Base-by-base conservation (phyloP, 2,329 filamentous ascomycete genomes). In the Botrytis tulipae region DNA sequence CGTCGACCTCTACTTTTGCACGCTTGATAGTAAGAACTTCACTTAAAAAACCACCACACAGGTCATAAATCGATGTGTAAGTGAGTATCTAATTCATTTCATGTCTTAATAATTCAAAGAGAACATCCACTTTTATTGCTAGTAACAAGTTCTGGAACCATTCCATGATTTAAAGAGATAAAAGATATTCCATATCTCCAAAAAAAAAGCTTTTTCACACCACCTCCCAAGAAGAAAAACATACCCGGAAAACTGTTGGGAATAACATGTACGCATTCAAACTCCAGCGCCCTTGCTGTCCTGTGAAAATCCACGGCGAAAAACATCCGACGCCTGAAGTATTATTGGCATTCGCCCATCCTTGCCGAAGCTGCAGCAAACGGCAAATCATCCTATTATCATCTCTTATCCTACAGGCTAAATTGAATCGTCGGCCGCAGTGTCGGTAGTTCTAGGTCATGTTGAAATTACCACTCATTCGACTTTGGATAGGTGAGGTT, bases 401-500 rank as follows among this genome's bases (percentile, higher is more conserved):
- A 73, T 71, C 54, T 76, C 73, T 72, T 80, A 81, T 80, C 77
- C 76, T 81, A 80, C 78, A 80, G 72, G 74, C 75, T 73, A 74
- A 73, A 76, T 61, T 70, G 70, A 74, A 72, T 71, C 75, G 57
- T 71, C 65, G 57, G 63, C 71, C 71, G 70, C 68, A 72, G 74
- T 73, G 29, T 44, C 48, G 67, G 54, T 44, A 59, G 72, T 57
- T 70, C 44, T 60, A 51, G 54, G 46, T 60, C n/a, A 59, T 37
- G 78, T 77, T 76, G 79, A 78, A 66, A 67, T 75, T 78, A 83
- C 82, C 82, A 84, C 48, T 80, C 79, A 69, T 76, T 73, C 82
- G 81, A 73, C 79, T 82, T 66, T 83, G 82, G 35, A 82, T 80
- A 12, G 84, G 83, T 32, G 84, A 85, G 73, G 78, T 83, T n/a